Base-by-base conservation (phyloP, 2,329 filamentous ascomycete species). In the Plectosphaerella plurivora region DNA sequence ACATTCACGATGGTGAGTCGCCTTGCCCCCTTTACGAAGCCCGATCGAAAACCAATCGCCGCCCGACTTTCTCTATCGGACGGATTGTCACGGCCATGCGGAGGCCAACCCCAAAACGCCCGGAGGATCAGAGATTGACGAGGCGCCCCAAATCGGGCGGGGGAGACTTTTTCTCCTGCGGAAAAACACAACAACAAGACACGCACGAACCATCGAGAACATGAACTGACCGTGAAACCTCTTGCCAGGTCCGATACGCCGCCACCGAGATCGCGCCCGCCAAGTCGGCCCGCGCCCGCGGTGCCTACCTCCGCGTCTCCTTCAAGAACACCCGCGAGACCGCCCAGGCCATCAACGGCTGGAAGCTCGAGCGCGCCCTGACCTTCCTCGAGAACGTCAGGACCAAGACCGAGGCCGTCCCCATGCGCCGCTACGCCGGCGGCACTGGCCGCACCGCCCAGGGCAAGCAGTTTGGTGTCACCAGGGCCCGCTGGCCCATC, bases 291-390 rank as follows among this genome's bases (percentile, higher is more conserved):
- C 91, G 93, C 82, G 89, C 93, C 73, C 92, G 94, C 79, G 94
- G 95, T 78, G 91, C 92, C 75, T 99, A 97, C 85, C 89, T 99
- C 70, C 91, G 94, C 75, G 93, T 97, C 68, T 96, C 90, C 68
- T 99, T 97, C 90, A 99, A 99, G 88, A 99, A 99, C 88, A 99
- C 94, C 75, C 91, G 94, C 73, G 95, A 99, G 84, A 97, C 93
- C 65, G 94, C 95, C 63, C 94, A 97, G 84, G 92, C 92, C 70
- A 96, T 99, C 86, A 97, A 94, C 81, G 93, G 93, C 79, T 96
- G 91, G 91, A 97, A 97, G 84, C 75, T 97, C 72, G 83, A 91
- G 79, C 92, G 94, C 73, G 94, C 94, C 70, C 80, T 97, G 66
- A 86, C 87, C 73, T 99, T 96, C 87, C 90, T 99, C 73, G 90